phyloP scores from a whole-genome alignment of 2,329 filamentous ascomycete genomes.

The Myriosclerotinia duriaeana region DNA sequence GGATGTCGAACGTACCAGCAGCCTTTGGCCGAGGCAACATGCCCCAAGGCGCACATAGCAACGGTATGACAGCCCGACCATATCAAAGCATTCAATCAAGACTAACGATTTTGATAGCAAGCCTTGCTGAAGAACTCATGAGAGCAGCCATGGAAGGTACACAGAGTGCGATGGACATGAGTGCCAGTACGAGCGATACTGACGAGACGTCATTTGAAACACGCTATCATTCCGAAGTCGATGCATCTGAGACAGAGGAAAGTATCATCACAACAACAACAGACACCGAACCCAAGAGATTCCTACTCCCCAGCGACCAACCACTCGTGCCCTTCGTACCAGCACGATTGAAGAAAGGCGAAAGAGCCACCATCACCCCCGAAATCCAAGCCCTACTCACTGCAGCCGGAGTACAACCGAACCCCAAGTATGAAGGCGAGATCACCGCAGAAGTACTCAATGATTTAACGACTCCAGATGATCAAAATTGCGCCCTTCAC shows the following conservation, averaged over 20 bases:
- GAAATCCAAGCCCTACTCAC: slow-evolving; percentile 2
- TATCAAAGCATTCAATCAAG: not conserved
- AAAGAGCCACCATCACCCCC: not conserved
- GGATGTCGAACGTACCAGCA: not conserved
- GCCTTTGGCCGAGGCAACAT: not conserved
- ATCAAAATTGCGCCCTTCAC: slow-evolving; percentile 10
- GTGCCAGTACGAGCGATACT: not conserved
- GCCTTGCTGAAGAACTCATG: slow-evolving; percentile 9
- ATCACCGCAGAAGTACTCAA: slow-evolving; percentile 4
- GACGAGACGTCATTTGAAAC: not conserved
- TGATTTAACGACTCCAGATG: not conserved
- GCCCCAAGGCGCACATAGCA: not conserved
- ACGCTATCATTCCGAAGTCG: not conserved
- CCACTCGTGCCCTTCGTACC: not conserved
- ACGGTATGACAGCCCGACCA: not conserved
- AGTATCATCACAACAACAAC: not conserved
- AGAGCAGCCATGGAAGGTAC: not conserved
- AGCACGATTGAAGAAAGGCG: not conserved
- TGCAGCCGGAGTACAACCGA: not conserved
- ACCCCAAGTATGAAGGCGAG: slow-evolving; percentile 19
- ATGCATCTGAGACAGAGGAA: not conserved
- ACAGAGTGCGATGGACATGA: not conserved
- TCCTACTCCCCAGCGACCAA: not conserved
- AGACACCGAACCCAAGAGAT: not conserved
- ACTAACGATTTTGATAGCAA: not conserved